phyloP scores from a whole-genome alignment of 1,284 basidiomycete genomes.

The Flammula alnicola region DNA sequence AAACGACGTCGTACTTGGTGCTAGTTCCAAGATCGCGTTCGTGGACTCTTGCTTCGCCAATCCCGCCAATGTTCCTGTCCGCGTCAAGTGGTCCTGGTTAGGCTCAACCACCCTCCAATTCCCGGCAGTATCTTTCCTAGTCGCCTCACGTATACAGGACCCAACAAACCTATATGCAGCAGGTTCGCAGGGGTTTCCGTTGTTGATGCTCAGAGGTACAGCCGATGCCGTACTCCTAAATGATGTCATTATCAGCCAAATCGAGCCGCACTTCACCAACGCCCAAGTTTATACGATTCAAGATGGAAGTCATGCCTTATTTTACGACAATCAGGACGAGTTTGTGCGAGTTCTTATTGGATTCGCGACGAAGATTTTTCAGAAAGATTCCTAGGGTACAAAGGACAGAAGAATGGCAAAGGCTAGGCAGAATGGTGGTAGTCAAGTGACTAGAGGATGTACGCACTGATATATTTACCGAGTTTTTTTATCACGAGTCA shows the following conservation, averaged over 20 bases:
- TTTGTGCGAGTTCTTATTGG: conserved; percentile 12
- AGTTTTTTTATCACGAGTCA: no score
- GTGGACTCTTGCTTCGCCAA: conserved; percentile 24
- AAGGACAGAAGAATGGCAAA: no score
- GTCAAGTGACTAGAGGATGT: no score
- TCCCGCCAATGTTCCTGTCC: conserved; percentile 22
- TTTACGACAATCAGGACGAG: conserved; percentile 19
- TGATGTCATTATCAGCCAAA: conserved; percentile 14
- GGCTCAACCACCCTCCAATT: conserved; percentile 22
- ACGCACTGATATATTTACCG: no score
- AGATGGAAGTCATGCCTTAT: conserved; percentile 21
- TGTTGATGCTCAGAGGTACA: conserved; percentile 28
- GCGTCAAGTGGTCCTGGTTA: conserved; percentile 25
- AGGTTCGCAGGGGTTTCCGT: conserved; percentile 26
- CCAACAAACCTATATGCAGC: conserved; percentile 26
- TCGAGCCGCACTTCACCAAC: conserved; percentile 23
- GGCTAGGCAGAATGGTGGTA: no score
- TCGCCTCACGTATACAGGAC: conserved; percentile 26
- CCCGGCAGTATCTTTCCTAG: conserved; percentile 19
- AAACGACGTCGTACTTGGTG: conserved; percentile 19
- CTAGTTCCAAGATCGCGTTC: conserved; percentile 18
- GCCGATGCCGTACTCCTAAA: conserved; percentile 21
- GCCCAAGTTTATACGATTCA: conserved; percentile 18
- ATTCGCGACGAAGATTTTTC: conserved; percentile 8
- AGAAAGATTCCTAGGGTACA: neutral